Evolutionary conservation across 2,329 filamentous ascomycete species (phyloP), one percentile per base, ranked within the genome.

Genomic region (Aureobasidium subglaciale): DNA sequence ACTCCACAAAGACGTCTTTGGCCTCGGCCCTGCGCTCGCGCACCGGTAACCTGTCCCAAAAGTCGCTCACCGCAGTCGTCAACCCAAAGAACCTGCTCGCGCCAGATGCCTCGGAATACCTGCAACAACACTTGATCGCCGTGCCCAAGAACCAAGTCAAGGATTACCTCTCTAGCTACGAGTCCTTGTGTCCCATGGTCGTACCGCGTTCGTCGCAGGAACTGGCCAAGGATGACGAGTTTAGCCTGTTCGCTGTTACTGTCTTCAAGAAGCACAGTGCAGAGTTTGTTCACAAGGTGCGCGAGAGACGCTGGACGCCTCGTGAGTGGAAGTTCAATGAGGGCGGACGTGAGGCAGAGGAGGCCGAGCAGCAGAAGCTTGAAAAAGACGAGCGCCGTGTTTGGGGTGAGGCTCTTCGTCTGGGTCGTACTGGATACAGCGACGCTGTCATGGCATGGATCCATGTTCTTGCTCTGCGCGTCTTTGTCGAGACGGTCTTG

Each of bases 401-500:
- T 2, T 96, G 90, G 84, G 90, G 90, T 10, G 92, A 99, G 74
- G 90, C 91, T 3, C 72, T 99, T 66, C 82, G 90, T 61, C 79
- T 96, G 64, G 89, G 86, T 13, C 80, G 91, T 60, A 95, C 90
- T n/a, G 90, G 90, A 15, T 99, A 93, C 83, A 92, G 90, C 67
- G 93, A 99, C 74, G 86, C 86, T 60, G 90, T 96, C 62, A 96
- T 96, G 89, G 86, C 92, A 54, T 96, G 91, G 90, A 81, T 95
- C 48, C 93, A 99, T 68, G 87, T 96, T 25, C 78, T 97, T 66
- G 88, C 91, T 6, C 74, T 99, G 65, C 80, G 93, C 54, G 91
- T 97, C 18, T 99, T 97, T 71, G 93, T 99, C 18, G 93, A 99
- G 78, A 96, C 91, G 5, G 93, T 99, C n/a, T 76, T 99, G 67